Conservation (phyloP, 2,329 filamentous ascomycete species). For the Calonectria montana region DNA sequence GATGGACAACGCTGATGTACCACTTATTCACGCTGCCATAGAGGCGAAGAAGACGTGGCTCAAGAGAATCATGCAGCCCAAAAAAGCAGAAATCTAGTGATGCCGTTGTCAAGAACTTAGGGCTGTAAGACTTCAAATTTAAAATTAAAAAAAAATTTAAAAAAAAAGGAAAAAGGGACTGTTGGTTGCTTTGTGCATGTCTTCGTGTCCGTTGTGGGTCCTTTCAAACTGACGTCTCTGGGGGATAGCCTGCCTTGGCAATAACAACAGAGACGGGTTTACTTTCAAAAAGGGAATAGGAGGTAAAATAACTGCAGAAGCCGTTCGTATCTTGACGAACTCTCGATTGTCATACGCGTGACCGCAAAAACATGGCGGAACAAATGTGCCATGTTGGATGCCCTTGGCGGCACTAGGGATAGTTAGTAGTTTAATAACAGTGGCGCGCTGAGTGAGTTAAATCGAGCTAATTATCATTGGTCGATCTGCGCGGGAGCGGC, state of each 20-base stretch:
- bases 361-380: background rate
- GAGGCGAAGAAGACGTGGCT: constrained; percentile 29
- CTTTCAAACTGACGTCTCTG: too few species aligned
- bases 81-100: background rate
- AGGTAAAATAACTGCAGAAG: background rate
- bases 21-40: constrained; percentile 30
- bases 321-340: background rate
- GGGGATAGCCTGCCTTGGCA: too few species aligned
- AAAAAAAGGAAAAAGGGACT: too few species aligned
- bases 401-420: background rate
- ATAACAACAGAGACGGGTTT: too few species aligned
- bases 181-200: too few species aligned
- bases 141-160: too few species aligned
- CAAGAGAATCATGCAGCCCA: constrained; percentile 14
- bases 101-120: too few species aligned
- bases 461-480: constrained; percentile 31
- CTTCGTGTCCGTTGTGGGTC: too few species aligned
- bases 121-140: too few species aligned
- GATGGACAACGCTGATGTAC: constrained; percentile 28
- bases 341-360: background rate
- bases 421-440: background rate
- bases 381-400: background rate
- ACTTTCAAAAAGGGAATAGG: too few species aligned
- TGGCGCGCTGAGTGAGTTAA: constrained; percentile 20
- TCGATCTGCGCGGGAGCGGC: background rate